A percentile compares a stretch with the other conserved stretches of the same genome.
Evolutionary conservation across 83 land plant species (phyloP).

Genomic region (Diphasiastrum complanatum): DNA sequence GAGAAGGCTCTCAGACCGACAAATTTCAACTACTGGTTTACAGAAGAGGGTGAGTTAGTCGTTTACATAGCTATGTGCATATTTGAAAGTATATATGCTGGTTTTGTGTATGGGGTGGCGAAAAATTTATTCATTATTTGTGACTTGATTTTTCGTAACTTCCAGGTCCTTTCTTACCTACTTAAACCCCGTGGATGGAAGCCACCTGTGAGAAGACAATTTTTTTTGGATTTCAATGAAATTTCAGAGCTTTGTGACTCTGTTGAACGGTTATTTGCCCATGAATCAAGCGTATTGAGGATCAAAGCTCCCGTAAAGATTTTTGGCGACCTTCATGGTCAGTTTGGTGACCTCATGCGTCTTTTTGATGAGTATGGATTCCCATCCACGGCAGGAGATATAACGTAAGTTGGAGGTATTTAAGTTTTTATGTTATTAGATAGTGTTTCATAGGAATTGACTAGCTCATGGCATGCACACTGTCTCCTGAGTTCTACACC

Average conservation of each 20-base stretch:
- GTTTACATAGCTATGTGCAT: too few relatives aligned
- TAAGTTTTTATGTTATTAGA: too few relatives aligned
- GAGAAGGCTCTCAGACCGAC: constrained; percentile 2
- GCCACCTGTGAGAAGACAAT: constrained; percentile 84
- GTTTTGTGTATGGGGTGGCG: too few relatives aligned
- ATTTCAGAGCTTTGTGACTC: constrained; percentile 82
- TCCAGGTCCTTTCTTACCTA: constrained; percentile 63
- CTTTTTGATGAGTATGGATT: constrained; percentile 90
- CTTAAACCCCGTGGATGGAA: constrained; percentile 91
- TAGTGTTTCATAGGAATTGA: too few relatives aligned
- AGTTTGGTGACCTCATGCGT: constrained; percentile 93
- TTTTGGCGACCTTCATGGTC: constrained; percentile 91
- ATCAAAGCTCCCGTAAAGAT: constrained; percentile 81
- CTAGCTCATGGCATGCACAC: too few relatives aligned
- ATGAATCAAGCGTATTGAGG: constrained; percentile 72
- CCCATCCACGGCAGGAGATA: constrained; percentile 91
- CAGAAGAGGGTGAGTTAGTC: neutral
- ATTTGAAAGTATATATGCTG: too few relatives aligned
- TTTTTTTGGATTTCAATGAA: constrained; percentile 82
- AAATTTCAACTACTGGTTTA: constrained; percentile 1
- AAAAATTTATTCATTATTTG: too few relatives aligned
- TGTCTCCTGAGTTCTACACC: too few relatives aligned
- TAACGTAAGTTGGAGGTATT: constrained; percentile 54
- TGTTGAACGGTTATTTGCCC: constrained; percentile 63
- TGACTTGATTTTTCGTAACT: neutral